Conservation (phyloP, 2,329 filamentous ascomycete genomes). For the Neoscytalidium dimidiatum region DNA sequence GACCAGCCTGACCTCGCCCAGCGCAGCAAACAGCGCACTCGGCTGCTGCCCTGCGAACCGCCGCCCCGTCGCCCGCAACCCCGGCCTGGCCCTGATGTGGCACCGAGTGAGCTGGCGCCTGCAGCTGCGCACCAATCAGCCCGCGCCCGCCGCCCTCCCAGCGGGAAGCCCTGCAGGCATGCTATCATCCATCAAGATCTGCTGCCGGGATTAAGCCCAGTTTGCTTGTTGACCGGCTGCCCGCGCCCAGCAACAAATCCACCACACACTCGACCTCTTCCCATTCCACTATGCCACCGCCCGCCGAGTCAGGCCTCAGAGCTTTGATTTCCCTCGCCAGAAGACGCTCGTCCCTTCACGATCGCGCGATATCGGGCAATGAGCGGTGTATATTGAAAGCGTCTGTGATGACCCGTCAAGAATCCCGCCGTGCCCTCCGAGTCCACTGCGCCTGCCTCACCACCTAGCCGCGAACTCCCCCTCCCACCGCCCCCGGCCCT, state of each 20-base stretch:
- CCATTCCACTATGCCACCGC: slow-evolving; percentile 6
- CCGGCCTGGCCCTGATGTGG: slow-evolving; percentile 1
- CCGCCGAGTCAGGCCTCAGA: slow-evolving; percentile 11
- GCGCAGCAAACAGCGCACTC: slow-evolving; percentile 7
- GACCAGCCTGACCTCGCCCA: slow-evolving; percentile 3
- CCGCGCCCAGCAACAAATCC: neutral
- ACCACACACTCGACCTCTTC: slow-evolving; percentile 1
- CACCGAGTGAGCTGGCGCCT: slow-evolving; percentile 10
- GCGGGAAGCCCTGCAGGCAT: slow-evolving; percentile 16
- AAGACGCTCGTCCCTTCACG: slow-evolving; percentile 16
- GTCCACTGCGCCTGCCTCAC: neutral
- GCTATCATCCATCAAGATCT: slow-evolving; percentile 7
- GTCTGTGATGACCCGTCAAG: slow-evolving; percentile 12
- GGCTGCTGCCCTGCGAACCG: neutral
- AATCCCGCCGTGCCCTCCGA: slow-evolving; percentile 6
- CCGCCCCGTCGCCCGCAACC: neutral
- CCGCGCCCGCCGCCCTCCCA: neutral
- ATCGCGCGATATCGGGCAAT: slow-evolving; percentile 20
- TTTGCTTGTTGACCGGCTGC: slow-evolving; percentile 10
- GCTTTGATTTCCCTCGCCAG: slow-evolving; percentile 12
- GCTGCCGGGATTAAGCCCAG: slow-evolving; percentile 7
- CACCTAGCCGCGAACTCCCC: neutral
- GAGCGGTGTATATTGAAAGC: slow-evolving; percentile 18
- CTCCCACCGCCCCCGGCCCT: neutral
- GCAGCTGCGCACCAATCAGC: slow-evolving; percentile 12